Evolutionary conservation across 108 stramenopile species (phyloP).

Genomic region (Schizochytrium sp.): DNA sequence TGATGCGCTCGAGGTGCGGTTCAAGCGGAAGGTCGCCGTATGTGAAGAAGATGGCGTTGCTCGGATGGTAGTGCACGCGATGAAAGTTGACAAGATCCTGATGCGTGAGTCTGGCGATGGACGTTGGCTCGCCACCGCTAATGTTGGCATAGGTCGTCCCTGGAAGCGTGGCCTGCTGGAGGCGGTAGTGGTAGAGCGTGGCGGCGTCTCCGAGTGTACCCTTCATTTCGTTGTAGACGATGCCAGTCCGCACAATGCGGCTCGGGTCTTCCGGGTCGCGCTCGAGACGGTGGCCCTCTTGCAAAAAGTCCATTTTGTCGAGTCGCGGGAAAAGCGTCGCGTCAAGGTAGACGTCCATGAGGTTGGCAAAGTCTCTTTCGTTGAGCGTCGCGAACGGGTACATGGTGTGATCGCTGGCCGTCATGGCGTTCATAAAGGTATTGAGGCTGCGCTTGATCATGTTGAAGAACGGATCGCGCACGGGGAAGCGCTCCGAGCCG

Average conservation of each 20-base stretch:
- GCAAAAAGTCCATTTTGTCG: constrained; percentile 75
- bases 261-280: constrained; percentile 50
- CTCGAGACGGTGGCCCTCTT: constrained; percentile 98
- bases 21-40: constrained; percentile 89
- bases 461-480: constrained; percentile 97
- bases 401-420: constrained; percentile 92
- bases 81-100: constrained; percentile 89
- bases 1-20: constrained; percentile 76
- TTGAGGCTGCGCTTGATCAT: constrained; percentile 82
- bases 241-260: constrained; percentile 54
- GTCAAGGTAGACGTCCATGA: constrained; percentile 95
- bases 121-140: constrained; percentile 87
- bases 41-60: constrained; percentile 86
- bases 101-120: constrained; percentile 84
- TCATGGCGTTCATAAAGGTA: constrained; percentile 98
- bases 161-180: constrained; percentile 82
- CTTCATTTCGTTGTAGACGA: constrained; percentile 99
- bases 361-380: constrained; percentile 95
- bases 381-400: constrained; percentile 96
- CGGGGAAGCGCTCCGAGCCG: constrained; percentile 84
- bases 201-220: constrained; percentile 92
- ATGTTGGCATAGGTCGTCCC: constrained; percentile 89
- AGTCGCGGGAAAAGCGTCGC: constrained; percentile 90
- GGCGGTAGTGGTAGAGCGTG: constrained; percentile 68
- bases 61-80: constrained; percentile 81